Percentiles rank a stretch among this genome's conserved stretches.
phyloP scores from a whole-genome alignment of 2,329 filamentous ascomycete genomes.

The Ceratocystis diversiconidia region DNA sequence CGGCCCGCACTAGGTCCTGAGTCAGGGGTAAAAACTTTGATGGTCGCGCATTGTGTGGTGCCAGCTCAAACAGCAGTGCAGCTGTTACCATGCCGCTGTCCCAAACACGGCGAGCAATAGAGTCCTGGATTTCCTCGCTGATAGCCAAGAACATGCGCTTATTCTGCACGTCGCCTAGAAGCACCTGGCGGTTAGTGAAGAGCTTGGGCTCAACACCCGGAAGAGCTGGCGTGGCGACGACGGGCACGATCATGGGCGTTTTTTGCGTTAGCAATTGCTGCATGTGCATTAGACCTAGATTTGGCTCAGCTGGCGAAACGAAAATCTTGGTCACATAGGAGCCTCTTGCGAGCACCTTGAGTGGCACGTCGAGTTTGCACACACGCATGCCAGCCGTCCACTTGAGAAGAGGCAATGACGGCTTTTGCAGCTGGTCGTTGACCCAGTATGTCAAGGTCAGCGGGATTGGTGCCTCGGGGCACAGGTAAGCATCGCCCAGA shows the following conservation, averaged over 20 bases:
- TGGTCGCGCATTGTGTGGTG: neutral
- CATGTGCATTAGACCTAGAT: conserved; percentile 12
- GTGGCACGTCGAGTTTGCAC: conserved; percentile 24
- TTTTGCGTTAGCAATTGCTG: conserved; percentile 12
- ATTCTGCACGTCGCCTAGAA: conserved; percentile 16
- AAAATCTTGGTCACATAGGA: conserved; percentile 16
- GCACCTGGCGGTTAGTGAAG: conserved; percentile 15
- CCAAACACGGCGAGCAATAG: conserved; percentile 46
- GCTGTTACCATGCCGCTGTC: conserved; percentile 39
- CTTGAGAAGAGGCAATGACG: conserved; percentile 22
- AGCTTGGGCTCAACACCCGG: conserved; percentile 11
- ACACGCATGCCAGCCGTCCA: conserved; percentile 29
- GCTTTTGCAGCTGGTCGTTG: conserved; percentile 23
- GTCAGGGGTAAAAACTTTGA: conserved; percentile 5
- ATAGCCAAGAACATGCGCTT: conserved; percentile 22
- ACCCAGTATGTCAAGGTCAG: conserved; percentile 25
- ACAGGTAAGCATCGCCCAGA: conserved; percentile 40
- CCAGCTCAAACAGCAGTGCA: conserved; percentile 23
- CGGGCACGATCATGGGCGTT: conserved; percentile 17
- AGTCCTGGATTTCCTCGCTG: conserved; percentile 45
- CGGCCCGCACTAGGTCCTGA: neutral
- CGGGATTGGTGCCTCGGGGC: conserved; percentile 31
- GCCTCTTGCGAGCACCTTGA: conserved; percentile 17
- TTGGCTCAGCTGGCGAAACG: conserved; percentile 17
- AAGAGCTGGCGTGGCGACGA: conserved; percentile 9